These are phyloP conservation scores for Naegleria fowleri DNA, from an alignment of 208 protist species.

Conservation along the genomic window DNA sequence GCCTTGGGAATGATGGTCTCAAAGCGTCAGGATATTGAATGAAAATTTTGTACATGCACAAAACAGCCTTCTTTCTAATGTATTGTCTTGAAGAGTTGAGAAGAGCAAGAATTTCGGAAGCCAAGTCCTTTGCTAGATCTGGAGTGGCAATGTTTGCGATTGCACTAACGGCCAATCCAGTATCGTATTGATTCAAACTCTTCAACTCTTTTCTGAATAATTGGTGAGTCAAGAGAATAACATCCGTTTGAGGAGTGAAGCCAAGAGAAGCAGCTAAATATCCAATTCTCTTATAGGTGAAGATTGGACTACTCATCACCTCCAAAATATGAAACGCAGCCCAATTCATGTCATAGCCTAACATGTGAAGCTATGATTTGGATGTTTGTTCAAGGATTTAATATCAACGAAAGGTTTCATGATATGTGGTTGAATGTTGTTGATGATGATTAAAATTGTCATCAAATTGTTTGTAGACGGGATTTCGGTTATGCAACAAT, in stretches of 20 bases:
- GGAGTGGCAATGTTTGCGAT: slow-evolving; percentile 89
- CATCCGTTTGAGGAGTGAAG: slow-evolving; percentile 89
- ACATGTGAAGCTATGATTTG: slow-evolving; percentile 91
- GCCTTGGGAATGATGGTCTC: slow-evolving; percentile 82
- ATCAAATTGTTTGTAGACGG: background rate
- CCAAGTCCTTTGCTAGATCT: slow-evolving; percentile 89
- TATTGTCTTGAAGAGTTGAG: slow-evolving; percentile 76
- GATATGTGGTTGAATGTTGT: background rate
- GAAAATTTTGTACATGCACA: slow-evolving; percentile 94
- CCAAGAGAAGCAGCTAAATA: slow-evolving; percentile 88
- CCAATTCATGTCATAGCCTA: slow-evolving; percentile 91
- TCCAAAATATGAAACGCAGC: slow-evolving; percentile 92
- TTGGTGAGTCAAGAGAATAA: slow-evolving; percentile 90
- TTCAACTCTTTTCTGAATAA: slow-evolving; percentile 91
- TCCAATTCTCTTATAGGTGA: slow-evolving; percentile 72
- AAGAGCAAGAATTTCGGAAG: slow-evolving; percentile 84
- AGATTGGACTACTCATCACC: slow-evolving; percentile 77
- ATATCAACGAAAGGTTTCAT: background rate
- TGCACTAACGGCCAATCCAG: slow-evolving; percentile 87
- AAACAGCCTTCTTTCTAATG: slow-evolving; percentile 88
- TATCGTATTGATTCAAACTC: slow-evolving; percentile 85
- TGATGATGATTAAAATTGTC: background rate
- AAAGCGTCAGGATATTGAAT: slow-evolving; percentile 92
- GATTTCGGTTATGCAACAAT: background rate
- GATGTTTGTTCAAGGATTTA: background rate